A percentile compares a stretch with the other conserved stretches of the same genome.
phyloP scores from a whole-genome alignment of 352 stramenopile species.

The Phytophthora parvispora region DNA sequence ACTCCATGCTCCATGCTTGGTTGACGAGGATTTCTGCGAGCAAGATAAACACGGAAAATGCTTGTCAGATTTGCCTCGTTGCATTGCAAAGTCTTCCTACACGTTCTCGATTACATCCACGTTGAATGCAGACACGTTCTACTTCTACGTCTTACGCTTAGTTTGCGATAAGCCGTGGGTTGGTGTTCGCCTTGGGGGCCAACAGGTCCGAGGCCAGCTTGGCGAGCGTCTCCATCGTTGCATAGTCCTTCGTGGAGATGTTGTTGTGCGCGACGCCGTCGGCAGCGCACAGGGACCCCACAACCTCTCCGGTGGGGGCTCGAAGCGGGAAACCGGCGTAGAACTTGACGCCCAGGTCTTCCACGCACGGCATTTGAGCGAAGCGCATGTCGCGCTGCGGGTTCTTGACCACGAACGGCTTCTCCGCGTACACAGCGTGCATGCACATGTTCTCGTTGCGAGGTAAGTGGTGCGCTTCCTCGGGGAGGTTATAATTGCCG shows the following conservation, averaged over 20 bases:
- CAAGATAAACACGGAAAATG: too few species aligned
- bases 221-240: constrained; percentile 69
- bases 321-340: constrained; percentile 70
- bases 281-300: constrained; percentile 54
- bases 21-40: too few species aligned
- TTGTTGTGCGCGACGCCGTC: constrained; percentile 56
- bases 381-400: constrained; percentile 74
- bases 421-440: constrained; percentile 68
- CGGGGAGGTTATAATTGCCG: constrained; percentile 51
- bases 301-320: constrained; percentile 55
- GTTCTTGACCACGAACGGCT: constrained; percentile 73
- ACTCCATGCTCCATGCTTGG: too few species aligned
- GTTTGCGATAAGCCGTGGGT: constrained; percentile 22
- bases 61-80: too few species aligned
- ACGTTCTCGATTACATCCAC: too few species aligned
- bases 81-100: too few species aligned
- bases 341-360: constrained; percentile 63
- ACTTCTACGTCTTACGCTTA: constrained; percentile 2
- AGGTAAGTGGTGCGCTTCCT: constrained; percentile 34
- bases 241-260: constrained; percentile 74
- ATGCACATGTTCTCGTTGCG: constrained; percentile 71
- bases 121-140: constrained; percentile 5
- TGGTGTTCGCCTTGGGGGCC: constrained; percentile 18
- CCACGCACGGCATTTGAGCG: constrained; percentile 54
- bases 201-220: constrained; percentile 60